Evolutionary conservation across 345 rosid genomes (phyloP).

Genomic region (Lagerstroemia speciosa): DNA sequence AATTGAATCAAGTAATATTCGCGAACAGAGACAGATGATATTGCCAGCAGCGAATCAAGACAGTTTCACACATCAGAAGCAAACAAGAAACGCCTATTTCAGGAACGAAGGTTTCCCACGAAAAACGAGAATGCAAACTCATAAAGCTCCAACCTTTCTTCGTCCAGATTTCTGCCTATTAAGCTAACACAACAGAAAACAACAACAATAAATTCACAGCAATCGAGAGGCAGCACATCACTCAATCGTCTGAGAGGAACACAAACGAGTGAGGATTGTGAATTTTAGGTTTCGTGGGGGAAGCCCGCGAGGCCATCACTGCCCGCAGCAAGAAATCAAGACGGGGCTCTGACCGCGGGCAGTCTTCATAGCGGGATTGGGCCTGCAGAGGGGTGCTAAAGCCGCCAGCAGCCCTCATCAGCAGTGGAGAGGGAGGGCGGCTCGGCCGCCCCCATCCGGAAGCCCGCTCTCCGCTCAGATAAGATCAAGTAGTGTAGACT

Average conservation of each 20-base stretch:
- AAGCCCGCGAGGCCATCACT: slow-evolving; percentile 68
- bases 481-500: slow-evolving; percentile 62
- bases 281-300: slow-evolving; percentile 2
- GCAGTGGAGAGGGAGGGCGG: slow-evolving; percentile 13
- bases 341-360: slow-evolving; percentile 62
- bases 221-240: background rate
- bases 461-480: slow-evolving; percentile 46
- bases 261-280: background rate
- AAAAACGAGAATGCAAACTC: background rate
- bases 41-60: background rate
- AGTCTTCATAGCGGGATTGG: slow-evolving; percentile 62
- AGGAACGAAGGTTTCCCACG: background rate
- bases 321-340: slow-evolving; percentile 21
- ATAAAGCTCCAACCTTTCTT: background rate
- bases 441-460: slow-evolving; percentile 14
- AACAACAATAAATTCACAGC: background rate
- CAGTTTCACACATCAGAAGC: slow-evolving; percentile 5
- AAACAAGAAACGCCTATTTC: background rate
- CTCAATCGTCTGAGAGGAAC: background rate
- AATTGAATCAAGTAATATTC: background rate
- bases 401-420: slow-evolving; percentile 44
- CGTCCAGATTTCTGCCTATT: background rate
- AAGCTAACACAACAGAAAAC: background rate
- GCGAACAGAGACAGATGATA: background rate
- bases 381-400: slow-evolving; percentile 11